A percentile compares a stretch with the other conserved stretches of the same genome.
phyloP scores from a whole-genome alignment of 2,329 filamentous ascomycete genomes.

The Pyricularia sp. region DNA sequence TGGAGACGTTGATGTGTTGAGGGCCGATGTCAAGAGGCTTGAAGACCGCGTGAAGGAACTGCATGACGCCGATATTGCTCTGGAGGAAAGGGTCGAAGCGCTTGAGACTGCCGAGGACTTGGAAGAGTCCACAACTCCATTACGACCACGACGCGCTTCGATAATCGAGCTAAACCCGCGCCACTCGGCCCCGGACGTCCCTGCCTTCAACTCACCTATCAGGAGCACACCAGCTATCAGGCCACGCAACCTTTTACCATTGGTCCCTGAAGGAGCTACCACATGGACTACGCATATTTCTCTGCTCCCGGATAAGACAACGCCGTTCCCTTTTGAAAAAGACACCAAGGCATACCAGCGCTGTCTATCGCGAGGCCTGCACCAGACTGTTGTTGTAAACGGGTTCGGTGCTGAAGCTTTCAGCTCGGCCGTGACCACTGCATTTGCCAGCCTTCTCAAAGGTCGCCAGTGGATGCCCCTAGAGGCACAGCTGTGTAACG shows the following conservation, averaged over 20 bases:
- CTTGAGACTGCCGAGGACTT: constrained; percentile 27
- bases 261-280: constrained; percentile 18
- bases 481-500: constrained; percentile 49
- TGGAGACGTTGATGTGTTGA: constrained; percentile 28
- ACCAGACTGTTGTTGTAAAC: constrained; percentile 45
- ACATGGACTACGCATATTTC: constrained; percentile 53
- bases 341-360: constrained; percentile 52
- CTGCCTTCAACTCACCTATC: background rate
- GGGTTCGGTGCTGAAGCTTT: constrained; percentile 41
- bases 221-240: background rate
- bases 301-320: constrained; percentile 41
- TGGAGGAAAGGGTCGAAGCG: constrained; percentile 46
- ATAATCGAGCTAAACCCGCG: background rate
- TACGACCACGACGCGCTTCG: constrained; percentile 16
- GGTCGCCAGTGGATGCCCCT: constrained; percentile 47
- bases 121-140: constrained; percentile 16
- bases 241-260: background rate
- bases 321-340: constrained; percentile 52
- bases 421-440: constrained; percentile 32
- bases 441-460: constrained; percentile 39
- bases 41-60: constrained; percentile 39
- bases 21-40: constrained; percentile 33
- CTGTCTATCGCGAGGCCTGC: constrained; percentile 49
- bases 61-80: constrained; percentile 36
- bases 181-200: background rate